A percentile compares a stretch with the other conserved stretches of the same genome.
phyloP scores from a whole-genome alignment of 768 basidiomycete genomes.

The Pleurotus pulmonarius region DNA sequence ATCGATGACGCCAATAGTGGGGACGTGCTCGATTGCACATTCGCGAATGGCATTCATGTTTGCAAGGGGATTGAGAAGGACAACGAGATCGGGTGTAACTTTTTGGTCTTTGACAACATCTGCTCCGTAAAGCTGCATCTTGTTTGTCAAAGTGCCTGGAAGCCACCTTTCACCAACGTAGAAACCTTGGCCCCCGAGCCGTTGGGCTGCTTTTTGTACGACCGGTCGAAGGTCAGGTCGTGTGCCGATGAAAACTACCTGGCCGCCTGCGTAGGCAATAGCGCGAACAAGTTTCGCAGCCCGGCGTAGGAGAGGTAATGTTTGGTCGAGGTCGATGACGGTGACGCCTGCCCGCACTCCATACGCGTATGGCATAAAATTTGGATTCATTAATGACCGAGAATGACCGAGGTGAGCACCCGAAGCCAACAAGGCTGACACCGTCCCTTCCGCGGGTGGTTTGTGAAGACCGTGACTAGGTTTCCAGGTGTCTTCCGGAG shows the following conservation, averaged over 20 bases:
- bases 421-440: constrained; percentile 87
- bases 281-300: constrained; percentile 86
- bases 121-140: constrained; percentile 65
- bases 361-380: constrained; percentile 90
- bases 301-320: constrained; percentile 85
- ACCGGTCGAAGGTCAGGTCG: constrained; percentile 72
- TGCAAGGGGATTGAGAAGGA: constrained; percentile 87
- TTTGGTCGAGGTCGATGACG: constrained; percentile 93
- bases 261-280: constrained; percentile 76
- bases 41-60: constrained; percentile 88
- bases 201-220: constrained; percentile 74
- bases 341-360: constrained; percentile 87
- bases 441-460: constrained; percentile 58
- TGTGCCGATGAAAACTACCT: constrained; percentile 88
- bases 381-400: constrained; percentile 78
- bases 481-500: constrained; percentile 62
- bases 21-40: constrained; percentile 84
- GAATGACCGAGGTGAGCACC: constrained; percentile 95
- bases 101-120: constrained; percentile 48
- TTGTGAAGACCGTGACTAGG: constrained; percentile 68
- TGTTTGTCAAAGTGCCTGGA: constrained; percentile 93
- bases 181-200: constrained; percentile 76
- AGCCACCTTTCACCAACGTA: constrained; percentile 88
- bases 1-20: constrained; percentile 92
- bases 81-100: constrained; percentile 79